Evolutionary conservation across 495 filamentous ascomycete genomes (phyloP), one percentile per base, ranked within the genome.

Genomic region (Achaetomiella virescens): DNA sequence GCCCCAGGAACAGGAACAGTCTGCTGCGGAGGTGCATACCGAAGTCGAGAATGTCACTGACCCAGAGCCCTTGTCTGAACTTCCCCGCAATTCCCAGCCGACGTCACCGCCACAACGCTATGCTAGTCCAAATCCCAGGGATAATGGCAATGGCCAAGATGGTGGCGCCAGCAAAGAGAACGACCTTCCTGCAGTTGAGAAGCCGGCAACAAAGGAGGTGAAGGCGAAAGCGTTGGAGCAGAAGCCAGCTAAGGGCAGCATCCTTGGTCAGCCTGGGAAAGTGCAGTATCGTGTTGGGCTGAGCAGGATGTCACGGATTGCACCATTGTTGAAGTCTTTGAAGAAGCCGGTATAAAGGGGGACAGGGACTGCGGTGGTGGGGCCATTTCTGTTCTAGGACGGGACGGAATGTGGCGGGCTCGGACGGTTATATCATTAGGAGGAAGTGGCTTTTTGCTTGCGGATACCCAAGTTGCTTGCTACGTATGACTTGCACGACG

Each of bases 281-380:
- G 60, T 61, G 9, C 58, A 47, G 41, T 64, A 61, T 35, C 58
- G 65, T 1, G 65, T 68, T 20, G 65, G 65, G 1, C 24, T 68
- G 54, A 68, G 65, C 44, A 64, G 53, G 45, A 54, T 21, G 60
- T 61, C 65, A 38, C 55, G 61, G 45, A 66, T 68, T 12, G 65
- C 65, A 18, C 63, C 65, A n/a, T 40, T 68, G 53, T 31, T 68
- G 45, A 68, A 66, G 53, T 50, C 18, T 12, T 15, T 66, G 44
- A 55, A 50, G 51, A 66, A 63, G 37, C 51, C 53, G 1, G 43
- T 11, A 1, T 55, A 36, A 55, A 6, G 21, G 21, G n/a, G n/a
- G n/a, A n/a, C n/a, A n/a, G n/a, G n/a, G 15, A 11, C 14, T 25
- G 18, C 18, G 4, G 36, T 12, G 15, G 12, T n/a, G 36, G 15